These are phyloP conservation scores for Calonectria pauciramosa DNA, from an alignment of 2,329 filamentous ascomycete species.

Conservation along the genomic window DNA sequence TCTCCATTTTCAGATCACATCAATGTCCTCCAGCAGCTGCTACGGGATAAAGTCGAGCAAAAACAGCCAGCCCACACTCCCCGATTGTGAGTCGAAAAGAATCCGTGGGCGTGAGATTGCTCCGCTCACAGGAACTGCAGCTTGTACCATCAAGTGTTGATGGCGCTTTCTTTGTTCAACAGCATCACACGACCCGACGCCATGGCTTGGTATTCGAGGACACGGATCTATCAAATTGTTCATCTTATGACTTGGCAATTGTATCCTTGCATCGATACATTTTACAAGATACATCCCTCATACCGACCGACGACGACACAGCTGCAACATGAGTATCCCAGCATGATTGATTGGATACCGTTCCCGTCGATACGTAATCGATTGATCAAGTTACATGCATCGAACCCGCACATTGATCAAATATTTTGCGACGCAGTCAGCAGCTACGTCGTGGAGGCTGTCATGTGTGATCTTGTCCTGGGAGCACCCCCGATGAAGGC, in stretches of 20 bases:
- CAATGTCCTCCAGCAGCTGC: background rate
- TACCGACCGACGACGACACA: background rate
- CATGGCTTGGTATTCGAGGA: background rate
- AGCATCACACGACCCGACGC: background rate
- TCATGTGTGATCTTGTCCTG: background rate
- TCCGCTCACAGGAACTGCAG: background rate
- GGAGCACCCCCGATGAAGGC: background rate
- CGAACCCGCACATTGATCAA: background rate
- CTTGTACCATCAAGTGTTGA: background rate
- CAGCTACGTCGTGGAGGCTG: background rate
- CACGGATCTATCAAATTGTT: background rate
- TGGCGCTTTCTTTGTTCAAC: background rate
- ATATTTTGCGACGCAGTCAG: slow-evolving; percentile 1
- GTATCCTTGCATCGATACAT: background rate
- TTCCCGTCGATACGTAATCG: background rate
- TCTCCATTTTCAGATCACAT: background rate
- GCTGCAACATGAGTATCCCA: background rate
- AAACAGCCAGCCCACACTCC: background rate
- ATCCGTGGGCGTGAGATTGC: background rate
- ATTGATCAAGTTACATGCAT: background rate
- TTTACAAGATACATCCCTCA: background rate
- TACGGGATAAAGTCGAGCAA: background rate
- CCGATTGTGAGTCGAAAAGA: background rate
- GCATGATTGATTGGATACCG: background rate
- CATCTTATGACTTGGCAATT: background rate